These are phyloP conservation scores for Leucogyrophana mollusca DNA, from an alignment of 768 basidiomycete genomes.

Conservation along the genomic window DNA sequence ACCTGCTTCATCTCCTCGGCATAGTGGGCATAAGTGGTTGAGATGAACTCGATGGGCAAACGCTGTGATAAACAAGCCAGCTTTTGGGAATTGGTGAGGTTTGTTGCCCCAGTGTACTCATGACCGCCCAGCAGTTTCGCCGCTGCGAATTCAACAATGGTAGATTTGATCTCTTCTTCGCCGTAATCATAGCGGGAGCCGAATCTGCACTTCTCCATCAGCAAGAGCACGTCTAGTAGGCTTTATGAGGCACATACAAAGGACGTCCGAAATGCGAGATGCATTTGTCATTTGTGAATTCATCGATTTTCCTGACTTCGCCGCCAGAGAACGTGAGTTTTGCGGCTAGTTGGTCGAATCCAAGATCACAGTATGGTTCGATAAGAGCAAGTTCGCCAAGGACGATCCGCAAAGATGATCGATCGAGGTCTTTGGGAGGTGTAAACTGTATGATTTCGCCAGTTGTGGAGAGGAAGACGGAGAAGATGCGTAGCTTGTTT, in stretches of 20 bases:
- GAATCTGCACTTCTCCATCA: slow-evolving; percentile 7
- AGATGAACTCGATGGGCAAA: slow-evolving; percentile 28
- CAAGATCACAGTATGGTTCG: slow-evolving; percentile 9
- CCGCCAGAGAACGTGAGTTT: background rate
- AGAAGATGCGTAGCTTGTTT: slow-evolving; percentile 12
- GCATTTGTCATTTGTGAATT: slow-evolving; percentile 13
- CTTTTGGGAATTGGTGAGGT: slow-evolving; percentile 9
- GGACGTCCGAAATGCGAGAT: slow-evolving; percentile 22
- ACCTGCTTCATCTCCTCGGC: slow-evolving; percentile 25
- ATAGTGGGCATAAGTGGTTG: slow-evolving; percentile 11
- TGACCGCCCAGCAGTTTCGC: slow-evolving; percentile 12
- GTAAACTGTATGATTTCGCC: slow-evolving; percentile 14
- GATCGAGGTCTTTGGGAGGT: slow-evolving; percentile 7
- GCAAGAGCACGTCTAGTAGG: too few species aligned
- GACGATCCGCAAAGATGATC: slow-evolving; percentile 9
- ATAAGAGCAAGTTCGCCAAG: too few species aligned
- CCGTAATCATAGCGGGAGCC: slow-evolving; percentile 11
- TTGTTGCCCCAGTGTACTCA: background rate
- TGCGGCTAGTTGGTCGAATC: slow-evolving; percentile 23
- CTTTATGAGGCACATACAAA: slow-evolving; percentile 15
- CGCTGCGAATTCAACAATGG: slow-evolving; percentile 14
- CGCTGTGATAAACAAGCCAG: slow-evolving; percentile 24
- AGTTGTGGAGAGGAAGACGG: slow-evolving; percentile 22
- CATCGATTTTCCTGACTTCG: slow-evolving; percentile 8
- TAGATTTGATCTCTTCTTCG: slow-evolving; percentile 3